These are phyloP conservation scores for Boletus semigastroideus DNA, from an alignment of 1,284 basidiomycete species.

Conservation along the genomic window DNA sequence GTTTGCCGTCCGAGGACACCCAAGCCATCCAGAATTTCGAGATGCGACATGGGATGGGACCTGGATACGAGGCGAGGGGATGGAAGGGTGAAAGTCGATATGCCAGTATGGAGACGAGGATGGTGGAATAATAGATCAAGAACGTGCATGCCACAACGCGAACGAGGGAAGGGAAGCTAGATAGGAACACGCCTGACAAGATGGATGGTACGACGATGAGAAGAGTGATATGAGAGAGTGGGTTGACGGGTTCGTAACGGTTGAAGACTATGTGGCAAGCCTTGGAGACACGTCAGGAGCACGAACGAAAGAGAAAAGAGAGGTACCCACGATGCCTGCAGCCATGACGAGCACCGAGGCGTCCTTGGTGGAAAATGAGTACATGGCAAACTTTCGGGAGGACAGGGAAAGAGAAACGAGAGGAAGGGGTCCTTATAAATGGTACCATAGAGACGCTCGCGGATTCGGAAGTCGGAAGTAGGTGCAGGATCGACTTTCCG, in stretches of 20 bases:
- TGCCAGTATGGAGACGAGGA: slow-evolving; percentile 30
- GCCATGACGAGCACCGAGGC: slow-evolving; percentile 19
- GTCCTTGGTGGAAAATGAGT: slow-evolving; percentile 17
- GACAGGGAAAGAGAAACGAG: slow-evolving; percentile 21
- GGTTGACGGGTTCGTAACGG: slow-evolving; percentile 32
- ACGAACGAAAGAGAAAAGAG: not conserved
- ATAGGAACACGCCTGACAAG: slow-evolving; percentile 15
- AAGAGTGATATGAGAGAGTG: slow-evolving; percentile 27
- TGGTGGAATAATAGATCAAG: slow-evolving; percentile 30
- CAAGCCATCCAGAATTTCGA: slow-evolving; percentile 39
- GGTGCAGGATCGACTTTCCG: slow-evolving; percentile 37
- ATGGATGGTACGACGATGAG: slow-evolving; percentile 22
- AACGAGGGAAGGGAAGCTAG: slow-evolving; percentile 13
- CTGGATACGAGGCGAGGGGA: slow-evolving; percentile 35
- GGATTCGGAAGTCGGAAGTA: slow-evolving; percentile 33
- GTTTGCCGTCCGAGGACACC: slow-evolving; percentile 33
- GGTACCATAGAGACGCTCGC: slow-evolving; percentile 25
- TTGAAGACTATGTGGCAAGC: slow-evolving; percentile 34
- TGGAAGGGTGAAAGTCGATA: slow-evolving; percentile 39
- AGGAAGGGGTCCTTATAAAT: slow-evolving; percentile 25
- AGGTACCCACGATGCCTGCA: slow-evolving; percentile 25
- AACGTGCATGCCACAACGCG: slow-evolving; percentile 19
- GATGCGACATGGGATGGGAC: slow-evolving; percentile 33
- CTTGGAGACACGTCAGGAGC: slow-evolving; percentile 22
- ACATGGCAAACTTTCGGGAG: slow-evolving; percentile 20